Conservation (phyloP, 1,284 basidiomycete species). For the Dichomitus squalens region DNA sequence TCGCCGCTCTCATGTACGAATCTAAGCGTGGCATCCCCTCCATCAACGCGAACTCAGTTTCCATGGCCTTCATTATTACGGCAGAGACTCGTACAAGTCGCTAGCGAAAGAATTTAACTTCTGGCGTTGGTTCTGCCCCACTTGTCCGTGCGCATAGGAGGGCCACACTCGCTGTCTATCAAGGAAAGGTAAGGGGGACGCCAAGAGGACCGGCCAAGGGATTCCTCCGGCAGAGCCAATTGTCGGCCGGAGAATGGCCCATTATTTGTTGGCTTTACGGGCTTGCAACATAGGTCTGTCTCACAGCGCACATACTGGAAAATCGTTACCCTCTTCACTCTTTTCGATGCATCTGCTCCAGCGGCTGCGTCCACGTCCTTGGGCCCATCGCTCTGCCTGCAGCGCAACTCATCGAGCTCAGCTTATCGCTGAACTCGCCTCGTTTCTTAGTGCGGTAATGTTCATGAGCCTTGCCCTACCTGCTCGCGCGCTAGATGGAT, state of each 20-base stretch:
- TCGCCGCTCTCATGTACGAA: background rate
- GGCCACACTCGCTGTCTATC: too few species aligned
- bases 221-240: background rate
- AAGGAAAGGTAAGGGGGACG: background rate
- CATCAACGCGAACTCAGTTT: background rate
- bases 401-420: too few species aligned
- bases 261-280: background rate
- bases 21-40: conserved; percentile 4
- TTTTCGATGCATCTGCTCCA: background rate
- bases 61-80: background rate
- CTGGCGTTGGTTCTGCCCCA: background rate
- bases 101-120: background rate
- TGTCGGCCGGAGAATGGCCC: background rate
- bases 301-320: background rate
- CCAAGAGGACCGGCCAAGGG: background rate
- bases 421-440: too few species aligned
- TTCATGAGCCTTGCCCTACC: too few species aligned
- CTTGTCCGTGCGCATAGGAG: background rate
- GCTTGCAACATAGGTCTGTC: background rate
- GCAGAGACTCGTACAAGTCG: background rate
- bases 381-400: background rate
- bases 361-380: background rate
- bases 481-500: too few species aligned
- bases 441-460: too few species aligned
- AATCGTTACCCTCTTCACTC: background rate